Percentiles rank a stretch among this genome's conserved stretches.
Conservation (phyloP, 305 asterid genomes). For the Petunia hybrid region DNA sequence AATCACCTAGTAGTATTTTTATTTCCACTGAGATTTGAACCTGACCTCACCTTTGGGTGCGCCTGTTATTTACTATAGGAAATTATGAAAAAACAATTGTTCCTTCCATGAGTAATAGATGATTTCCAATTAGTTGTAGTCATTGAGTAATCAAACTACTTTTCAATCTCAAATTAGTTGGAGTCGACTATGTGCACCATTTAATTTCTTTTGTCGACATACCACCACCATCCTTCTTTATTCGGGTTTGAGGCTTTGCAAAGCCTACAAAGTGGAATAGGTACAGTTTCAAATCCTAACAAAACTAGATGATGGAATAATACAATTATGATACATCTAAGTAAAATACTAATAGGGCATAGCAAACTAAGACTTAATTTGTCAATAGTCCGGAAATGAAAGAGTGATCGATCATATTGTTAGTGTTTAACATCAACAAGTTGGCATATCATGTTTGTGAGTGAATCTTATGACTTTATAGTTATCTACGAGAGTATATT, state of each 20-base stretch:
- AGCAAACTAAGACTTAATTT: neutral
- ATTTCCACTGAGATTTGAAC: too few relatives aligned
- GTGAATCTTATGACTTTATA: neutral
- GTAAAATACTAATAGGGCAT: neutral
- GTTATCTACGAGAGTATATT: neutral
- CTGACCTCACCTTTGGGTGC: too few relatives aligned
- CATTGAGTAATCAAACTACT: neutral
- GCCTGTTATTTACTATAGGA: too few relatives aligned
- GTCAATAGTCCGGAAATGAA: neutral
- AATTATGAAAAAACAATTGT: neutral
- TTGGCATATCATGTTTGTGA: neutral
- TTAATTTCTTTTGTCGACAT: neutral
- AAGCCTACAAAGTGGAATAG: neutral
- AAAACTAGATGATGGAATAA: neutral
- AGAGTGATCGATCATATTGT: slow-evolving; percentile 22
- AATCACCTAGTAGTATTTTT: too few relatives aligned
- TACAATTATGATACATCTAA: neutral
- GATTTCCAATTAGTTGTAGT: too few relatives aligned
- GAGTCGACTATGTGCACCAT: neutral
- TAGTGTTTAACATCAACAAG: neutral
- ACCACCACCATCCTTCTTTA: neutral
- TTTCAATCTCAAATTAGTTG: slow-evolving; percentile 3
- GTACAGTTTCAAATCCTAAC: slow-evolving; percentile 12
- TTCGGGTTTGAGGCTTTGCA: neutral
- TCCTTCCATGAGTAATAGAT: neutral